Base-by-base conservation (phyloP, 345 rosid genomes). In the Dipteronia dyeriana region DNA sequence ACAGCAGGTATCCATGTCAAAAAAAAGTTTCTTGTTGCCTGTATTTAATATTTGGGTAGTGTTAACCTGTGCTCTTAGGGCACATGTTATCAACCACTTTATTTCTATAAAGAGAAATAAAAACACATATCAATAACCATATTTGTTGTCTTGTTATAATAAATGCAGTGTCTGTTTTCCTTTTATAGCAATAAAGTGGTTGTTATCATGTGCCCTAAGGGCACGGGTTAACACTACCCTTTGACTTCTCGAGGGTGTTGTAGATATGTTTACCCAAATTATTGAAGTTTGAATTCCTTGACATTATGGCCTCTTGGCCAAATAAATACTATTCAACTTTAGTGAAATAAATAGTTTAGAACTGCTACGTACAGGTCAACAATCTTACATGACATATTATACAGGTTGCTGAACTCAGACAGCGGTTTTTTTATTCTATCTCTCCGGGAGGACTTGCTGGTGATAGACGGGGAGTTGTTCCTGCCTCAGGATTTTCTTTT, bases 391-490 rank as follows among this genome's bases (percentile, higher is more conserved):
- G 16, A 74, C 77, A 71, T 85, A 66, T 66, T 78, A 53, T 72
- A 73, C 84, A 91, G 98, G 95, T 94, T 77, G 89, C 91, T 75
- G 75, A 77, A 85, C 81, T 94, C 81, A 90, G 97, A 85, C 90
- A 90, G 80, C 81, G 81, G 16, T 94, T 94, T 82, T 87, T 81
- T 86, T 87, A 91, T 86, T 92, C 98, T 57, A 88, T 88, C 83
- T 92, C 89, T 59, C 97, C 91, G 11, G 97, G 97, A 78, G 98
- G 98, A 75, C 95, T 94, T 75, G 97, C 98, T 38, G 94, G 95
- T 80, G 97, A 94, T 82, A 89, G 97, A 70, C 85, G 87, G 59
- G 97, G 94, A 78, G 98, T 83, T 22, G 94, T 94, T 78, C 97
- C 97, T 78, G 97, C 98, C 69, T 91, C 94, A 26, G 97, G 97